Evolutionary conservation across 78 protist species (phyloP), one percentile per base, ranked within the genome.

Genomic region (Paulinella micropora): DNA sequence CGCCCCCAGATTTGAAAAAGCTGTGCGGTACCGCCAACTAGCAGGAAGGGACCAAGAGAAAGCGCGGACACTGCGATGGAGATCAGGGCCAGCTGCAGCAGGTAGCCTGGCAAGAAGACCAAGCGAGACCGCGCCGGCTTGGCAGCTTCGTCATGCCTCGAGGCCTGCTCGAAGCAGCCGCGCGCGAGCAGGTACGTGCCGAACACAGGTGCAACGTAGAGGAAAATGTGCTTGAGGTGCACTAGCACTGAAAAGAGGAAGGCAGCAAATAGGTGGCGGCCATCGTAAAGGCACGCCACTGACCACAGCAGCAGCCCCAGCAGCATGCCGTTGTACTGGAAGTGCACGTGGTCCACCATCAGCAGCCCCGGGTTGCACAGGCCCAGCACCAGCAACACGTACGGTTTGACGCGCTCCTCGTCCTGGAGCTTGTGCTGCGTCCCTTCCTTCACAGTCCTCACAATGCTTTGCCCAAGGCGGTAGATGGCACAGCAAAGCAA

Each of bases 291-390:
- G n/a, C n/a, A n/a, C n/a, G n/a, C n/a, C n/a, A n/a, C n/a, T n/a
- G n/a, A n/a, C n/a, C n/a, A n/a, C n/a, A n/a, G n/a, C n/a, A n/a
- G n/a, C n/a, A n/a, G n/a, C n/a, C n/a, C n/a, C 6, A 95, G 31
- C 4, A 97, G 90, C 32, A 95, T 31, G 35, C 96, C 96, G 92
- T 97, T 97, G 90, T 95, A 96, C 90, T 95, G 97, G 82, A 96
- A 96, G 77, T 95, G 97, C 3, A 96, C 86, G 29, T 87, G 90
- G 83, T 96, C 98, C 4, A 95, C 92, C 85, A 95, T 37, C 34
- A 94, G 36, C 6, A 94, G 91, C 1, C 96, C 98, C 28, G 94
- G 93, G 87, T 90, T 90, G 79, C 39, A 1, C 1, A 79, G 28
- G 0, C 41, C 87, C 28, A 93, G 86, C 9, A 84, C 0, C 73